Base-by-base conservation (phyloP, 441 rosid species). In the Populus trichocarpa region DNA sequence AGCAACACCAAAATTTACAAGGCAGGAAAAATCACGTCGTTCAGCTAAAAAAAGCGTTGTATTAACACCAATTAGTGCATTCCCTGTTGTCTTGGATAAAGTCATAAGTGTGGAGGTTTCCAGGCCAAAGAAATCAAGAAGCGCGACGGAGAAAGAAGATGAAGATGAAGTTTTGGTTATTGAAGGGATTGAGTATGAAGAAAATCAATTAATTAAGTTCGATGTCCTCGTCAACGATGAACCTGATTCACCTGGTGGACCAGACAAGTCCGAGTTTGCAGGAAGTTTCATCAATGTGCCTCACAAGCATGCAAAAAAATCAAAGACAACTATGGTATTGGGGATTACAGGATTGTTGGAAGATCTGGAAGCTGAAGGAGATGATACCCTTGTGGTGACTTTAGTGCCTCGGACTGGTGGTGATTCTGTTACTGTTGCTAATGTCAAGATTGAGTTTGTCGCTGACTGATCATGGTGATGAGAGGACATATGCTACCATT, bases 271-370 rank as follows among this genome's bases (percentile, higher is more conserved):
- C 0, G 90, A 90, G 85, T 90, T 85, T 26, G 94, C 94, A 0
- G 94, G 93, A 13, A 86, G 92, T 53, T 90, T 86, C 28, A 89
- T 84, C 74, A 88, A 81, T 68, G 88, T 90, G 42, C 91, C 92
- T 2, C 94, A 87, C 46, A 84, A 65, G 75, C 36, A 26, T 26
- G 65, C 23, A 9, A 67, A 67, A 33, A 87, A 89, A 33, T 81
- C 78, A 30, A 87, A 80, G 86, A 88, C 92, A 9, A 0, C 65
- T 13, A 70, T 88, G 81, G 83, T 84, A 78, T 46, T 90, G 13
- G 92, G 89, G 61, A 69, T 89, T 1, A 88, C 88, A 0, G 89
- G 87, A 73, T 77, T 88, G 84, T 69, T 90, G 79, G 92, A 90
- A 77, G 94, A 89, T 70, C 71, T 90, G 79, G 84, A 28, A 8